These are phyloP conservation scores for Trichoderma guizhouense DNA, from an alignment of 2,329 filamentous ascomycete species.

Conservation along the genomic window DNA sequence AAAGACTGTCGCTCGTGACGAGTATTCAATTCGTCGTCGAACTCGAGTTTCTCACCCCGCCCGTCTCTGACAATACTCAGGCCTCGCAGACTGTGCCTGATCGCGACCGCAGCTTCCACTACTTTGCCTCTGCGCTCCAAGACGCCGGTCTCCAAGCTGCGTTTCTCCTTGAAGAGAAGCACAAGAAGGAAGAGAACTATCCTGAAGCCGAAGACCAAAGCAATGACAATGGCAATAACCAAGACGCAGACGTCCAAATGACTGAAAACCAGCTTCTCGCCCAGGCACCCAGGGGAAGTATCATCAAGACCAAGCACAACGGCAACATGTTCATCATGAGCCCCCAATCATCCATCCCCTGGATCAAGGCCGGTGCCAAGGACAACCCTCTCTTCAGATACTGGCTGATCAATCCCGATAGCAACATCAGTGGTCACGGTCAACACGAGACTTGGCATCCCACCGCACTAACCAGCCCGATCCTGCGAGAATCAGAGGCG, in stretches of 20 bases:
- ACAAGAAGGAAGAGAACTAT: not conserved
- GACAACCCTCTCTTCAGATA: slow-evolving; percentile 9
- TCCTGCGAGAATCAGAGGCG: slow-evolving; percentile 18
- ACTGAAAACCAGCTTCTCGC: not conserved
- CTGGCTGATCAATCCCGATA: slow-evolving; percentile 18
- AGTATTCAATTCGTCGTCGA: slow-evolving; percentile 21
- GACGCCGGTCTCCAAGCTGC: slow-evolving; percentile 14
- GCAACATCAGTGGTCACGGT: not conserved
- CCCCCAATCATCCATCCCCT: not conserved
- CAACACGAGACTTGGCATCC: slow-evolving; percentile 1
- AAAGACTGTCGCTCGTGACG: not conserved
- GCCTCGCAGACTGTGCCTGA: not conserved
- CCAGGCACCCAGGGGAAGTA: not conserved
- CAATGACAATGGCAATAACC: not conserved
- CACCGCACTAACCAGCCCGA: slow-evolving; percentile 20
- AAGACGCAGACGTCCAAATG: too few relatives aligned
- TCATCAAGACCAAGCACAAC: slow-evolving; percentile 10
- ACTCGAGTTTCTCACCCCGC: slow-evolving; percentile 21
- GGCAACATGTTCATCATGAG: slow-evolving; percentile 17
- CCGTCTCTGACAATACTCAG: not conserved
- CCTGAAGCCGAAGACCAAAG: not conserved
- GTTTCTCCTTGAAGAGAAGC: not conserved
- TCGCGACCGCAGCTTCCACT: slow-evolving; percentile 6
- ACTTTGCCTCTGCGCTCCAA: slow-evolving; percentile 9
- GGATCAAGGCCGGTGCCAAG: not conserved